Evolutionary conservation across 805 yeast genomes (phyloP).

Genomic region (Teunomyces pallodes): DNA sequence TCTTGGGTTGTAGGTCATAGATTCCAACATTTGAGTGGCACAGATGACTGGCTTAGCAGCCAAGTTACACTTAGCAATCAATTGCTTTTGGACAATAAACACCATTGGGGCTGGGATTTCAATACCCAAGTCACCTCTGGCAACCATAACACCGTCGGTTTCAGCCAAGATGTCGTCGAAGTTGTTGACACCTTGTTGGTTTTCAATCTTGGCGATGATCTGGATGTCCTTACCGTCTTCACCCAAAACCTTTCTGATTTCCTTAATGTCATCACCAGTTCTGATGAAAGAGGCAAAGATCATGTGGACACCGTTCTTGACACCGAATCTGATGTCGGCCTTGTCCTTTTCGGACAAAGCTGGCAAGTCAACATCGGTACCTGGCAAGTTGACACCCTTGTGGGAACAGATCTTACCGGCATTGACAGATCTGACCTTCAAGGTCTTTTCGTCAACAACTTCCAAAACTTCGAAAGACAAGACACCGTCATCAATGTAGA

Average conservation of each 20-base stretch:
- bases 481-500: slow-evolving; percentile 97
- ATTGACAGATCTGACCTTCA: slow-evolving; percentile 86
- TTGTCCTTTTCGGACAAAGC: slow-evolving; percentile 96
- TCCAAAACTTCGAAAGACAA: slow-evolving; percentile 90
- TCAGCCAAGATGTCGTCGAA: slow-evolving; percentile 91
- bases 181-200: slow-evolving; percentile 99
- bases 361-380: slow-evolving; percentile 98
- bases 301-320: slow-evolving; percentile 97
- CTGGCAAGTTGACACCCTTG: slow-evolving; percentile 99
- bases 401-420: slow-evolving; percentile 95
- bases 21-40: slow-evolving; percentile 99
- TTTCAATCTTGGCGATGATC: slow-evolving; percentile 96
- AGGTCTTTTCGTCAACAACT: slow-evolving; percentile 72
- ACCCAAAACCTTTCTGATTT: slow-evolving; percentile 92
- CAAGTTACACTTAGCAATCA: slow-evolving; percentile 98
- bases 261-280: slow-evolving; percentile 83
- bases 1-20: slow-evolving; percentile 99
- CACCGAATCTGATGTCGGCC: slow-evolving; percentile 91
- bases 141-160: slow-evolving; percentile 99
- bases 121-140: slow-evolving; percentile 99
- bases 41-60: slow-evolving; percentile 99
- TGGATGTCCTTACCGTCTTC: slow-evolving; percentile 96
- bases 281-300: slow-evolving; percentile 98
- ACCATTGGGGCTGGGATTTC: slow-evolving; percentile 99
- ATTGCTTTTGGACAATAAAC: slow-evolving; percentile 96